Evolutionary conservation across 1,284 basidiomycete genomes (phyloP), one percentile per base, ranked within the genome.

Genomic region (Pseudozyma pruni): DNA sequence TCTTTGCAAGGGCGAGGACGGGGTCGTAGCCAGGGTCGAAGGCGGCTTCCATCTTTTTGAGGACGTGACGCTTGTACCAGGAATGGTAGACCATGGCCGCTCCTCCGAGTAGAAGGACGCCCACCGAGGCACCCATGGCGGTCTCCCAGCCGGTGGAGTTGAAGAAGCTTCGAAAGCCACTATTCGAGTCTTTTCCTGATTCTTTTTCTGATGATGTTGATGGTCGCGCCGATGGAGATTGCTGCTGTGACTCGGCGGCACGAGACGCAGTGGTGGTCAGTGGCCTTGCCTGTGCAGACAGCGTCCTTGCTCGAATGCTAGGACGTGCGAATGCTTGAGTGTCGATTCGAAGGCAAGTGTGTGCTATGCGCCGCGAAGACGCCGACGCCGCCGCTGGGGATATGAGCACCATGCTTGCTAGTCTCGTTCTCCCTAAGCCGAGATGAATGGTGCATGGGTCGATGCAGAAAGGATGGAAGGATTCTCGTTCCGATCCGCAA

Each of bases 141-240:
- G 78, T 78, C 59, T 79, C 78, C 54, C 64, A 78, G 11, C 76
- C 78, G 16, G 78, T 76, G 16, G 72, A 75, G 53, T 76, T 79
- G 67, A 76, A 69, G 40, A 75, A 71, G 50, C 55, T 58, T 17
- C 59, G 62, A 41, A 72, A 66, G 31, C 60, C 58, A 39, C 52
- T 49, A 29, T 19, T 29, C 16, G 53, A 59, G 10, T 63, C 59
- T 17, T 53, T 55, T 6, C 63, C 67, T 6, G 64, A 48, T 16
- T 38, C 42, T 34, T 32, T 32, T 19, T 47, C 37, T 4, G 45
- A 47, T 10, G 60, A 51, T 0, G 59, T 27, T 23, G 46, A 33
- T n/a, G 51, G 13, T 16, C 7, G 7, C 11, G 27, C 27, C 27
- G 27, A 7, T 29, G 27, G 46, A 22, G 37, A 37, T 17, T 42